Base-by-base conservation (phyloP, 768 basidiomycete species). In the Pleurotus platypus region DNA sequence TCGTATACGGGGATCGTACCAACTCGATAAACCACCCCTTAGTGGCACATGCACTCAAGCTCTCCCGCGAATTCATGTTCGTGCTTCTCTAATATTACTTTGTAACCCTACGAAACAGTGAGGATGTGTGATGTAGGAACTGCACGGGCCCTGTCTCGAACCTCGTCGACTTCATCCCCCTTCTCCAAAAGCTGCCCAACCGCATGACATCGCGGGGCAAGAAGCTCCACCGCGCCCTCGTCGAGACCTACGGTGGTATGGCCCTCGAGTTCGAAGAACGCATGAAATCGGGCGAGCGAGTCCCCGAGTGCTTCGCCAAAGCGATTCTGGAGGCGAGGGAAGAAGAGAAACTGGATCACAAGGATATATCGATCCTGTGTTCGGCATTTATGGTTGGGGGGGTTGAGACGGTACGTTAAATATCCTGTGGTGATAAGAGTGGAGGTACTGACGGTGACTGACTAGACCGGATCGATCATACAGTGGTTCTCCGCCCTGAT, bases 11-110 rank as follows among this genome's bases (percentile, higher is more conserved):
- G 1, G 73, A 65, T 15, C 76, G 78, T 5, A 78, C 76, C 0
- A 71, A 72, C 55, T 64, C 67, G 22, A 70, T 72, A 12, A 57
- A 67, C 15, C 69, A 79, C 47, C 72, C 76, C 0, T 64, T 77
- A 4, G 75, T 76, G 6, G 69, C 57, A 18, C 62, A 62, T 2
- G 71, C 71, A 26, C 67, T 79, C 37, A 62, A 59, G 22, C 62
- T 80, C 49, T 71, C 75, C 8, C 68, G 70, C 12, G 78, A 78
- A 59, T 80, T 78, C 58, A 79, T 78, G 75, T 77, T 4, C 61
- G 75, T 63, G 57, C 57, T 59, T 26, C 24, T 26, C 1, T 26
- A 5, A 26, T 26, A 26, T 26, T 26, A 26, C 24, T 26, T 46
- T 12, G 13, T 6, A 12, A 27, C 7, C 40, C 22, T 15, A 16